Percentiles rank a stretch among this genome's conserved stretches.
Conservation (phyloP, 129 eudicot genomes). For the Helianthus tuberosus region DNA sequence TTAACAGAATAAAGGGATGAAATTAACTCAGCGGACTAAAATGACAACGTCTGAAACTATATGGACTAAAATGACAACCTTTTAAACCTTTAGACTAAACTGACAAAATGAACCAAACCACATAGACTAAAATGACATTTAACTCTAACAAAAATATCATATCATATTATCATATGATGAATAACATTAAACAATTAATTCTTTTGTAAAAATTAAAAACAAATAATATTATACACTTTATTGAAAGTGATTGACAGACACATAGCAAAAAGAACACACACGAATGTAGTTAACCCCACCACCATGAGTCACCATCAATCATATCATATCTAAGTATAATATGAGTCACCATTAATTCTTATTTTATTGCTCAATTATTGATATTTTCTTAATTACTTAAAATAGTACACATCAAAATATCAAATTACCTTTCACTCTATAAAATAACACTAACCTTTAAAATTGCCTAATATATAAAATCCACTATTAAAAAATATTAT, state of each 20-base stretch:
- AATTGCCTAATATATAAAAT: background rate
- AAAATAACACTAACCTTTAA: background rate
- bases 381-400: background rate
- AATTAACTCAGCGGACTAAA: too few relatives aligned
- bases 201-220: background rate
- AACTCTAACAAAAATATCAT: background rate
- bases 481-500: background rate
- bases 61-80: too few relatives aligned
- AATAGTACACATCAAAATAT: background rate
- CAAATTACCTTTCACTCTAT: background rate
- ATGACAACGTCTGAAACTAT: too few relatives aligned
- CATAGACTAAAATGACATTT: too few relatives aligned
- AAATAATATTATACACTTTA: background rate
- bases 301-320: conserved; percentile 32
- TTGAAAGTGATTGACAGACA: background rate
- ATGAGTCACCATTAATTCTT: background rate
- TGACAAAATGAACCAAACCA: too few relatives aligned
- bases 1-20: too few relatives aligned
- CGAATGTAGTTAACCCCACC: conserved; percentile 27
- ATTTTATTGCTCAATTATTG: background rate
- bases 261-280: conserved; percentile 29
- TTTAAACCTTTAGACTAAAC: too few relatives aligned
- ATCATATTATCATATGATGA: background rate
- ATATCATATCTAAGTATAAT: background rate
- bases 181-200: background rate